Base-by-base conservation (phyloP, 768 basidiomycete genomes). In the Boletus vermiculosoides region DNA sequence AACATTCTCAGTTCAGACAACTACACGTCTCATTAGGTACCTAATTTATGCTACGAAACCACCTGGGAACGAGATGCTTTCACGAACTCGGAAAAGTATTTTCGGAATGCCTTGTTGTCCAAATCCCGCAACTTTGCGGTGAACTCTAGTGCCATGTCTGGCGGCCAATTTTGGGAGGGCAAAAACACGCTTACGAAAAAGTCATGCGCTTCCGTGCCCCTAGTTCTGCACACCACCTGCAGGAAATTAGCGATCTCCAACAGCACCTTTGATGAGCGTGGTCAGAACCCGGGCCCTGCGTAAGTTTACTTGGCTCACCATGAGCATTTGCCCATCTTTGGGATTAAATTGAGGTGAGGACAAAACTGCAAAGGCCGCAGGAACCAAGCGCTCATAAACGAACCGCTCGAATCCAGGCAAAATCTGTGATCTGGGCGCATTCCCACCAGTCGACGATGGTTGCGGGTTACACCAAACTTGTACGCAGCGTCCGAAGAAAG, bases 321-420 rank as follows among this genome's bases (percentile, higher is more conserved):
- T 82, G 49, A 88, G 78, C 66, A 88, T 85, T 65, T 94, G 92
- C 2, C 91, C 93, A 67, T 97, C 94, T 67, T 91, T 92, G 62
- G 88, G 77, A 67, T 94, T 95, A 70, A 97, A 92, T 40, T 86
- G 83, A 0, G 88, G 84, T 10, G 80, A 77, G 12, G 90, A 86
- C 1, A 93, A 83, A 5, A 98, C 83, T 9, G 85, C 80, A 71
- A 99, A 97, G 23, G 87, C 88, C 3, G 84, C 76, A 12, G 93
- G 91, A 50, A 98, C 77, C 34, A 96, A 73, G 13, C 86, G 83
- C 59, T 94, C 89, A 65, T 98, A 98, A 31, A 96, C 82, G 69
- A 95, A 95, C 15, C 84, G 82, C 63, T 98, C 94, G 63, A 97
- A 98, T 1, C 96, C 95, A 12, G 94, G 93, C 44, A 98, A 73